Percentiles rank a stretch among this genome's conserved stretches.
These are phyloP conservation scores for Grosmannia clavigera DNA, from an alignment of 2,329 filamentous ascomycete species.

Conservation along the genomic window DNA sequence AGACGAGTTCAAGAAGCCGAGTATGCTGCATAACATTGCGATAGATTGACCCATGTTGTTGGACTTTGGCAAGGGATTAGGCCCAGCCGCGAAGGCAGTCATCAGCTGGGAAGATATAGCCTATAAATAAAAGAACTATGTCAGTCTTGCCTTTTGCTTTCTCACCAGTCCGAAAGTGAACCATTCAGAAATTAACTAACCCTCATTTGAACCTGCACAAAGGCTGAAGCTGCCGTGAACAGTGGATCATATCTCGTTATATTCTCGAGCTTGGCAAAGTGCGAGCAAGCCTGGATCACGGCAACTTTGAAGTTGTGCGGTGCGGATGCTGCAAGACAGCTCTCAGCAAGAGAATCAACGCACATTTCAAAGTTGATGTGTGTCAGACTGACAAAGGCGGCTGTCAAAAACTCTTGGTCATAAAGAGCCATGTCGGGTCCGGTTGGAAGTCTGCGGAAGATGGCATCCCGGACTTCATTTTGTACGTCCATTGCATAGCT, in stretches of 20 bases:
- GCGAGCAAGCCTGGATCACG: constrained; percentile 47
- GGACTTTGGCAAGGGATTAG: constrained; percentile 26
- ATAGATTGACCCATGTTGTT: constrained; percentile 26
- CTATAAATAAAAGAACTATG: constrained; percentile 13
- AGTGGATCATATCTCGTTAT: constrained; percentile 39
- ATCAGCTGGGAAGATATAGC: constrained; percentile 26
- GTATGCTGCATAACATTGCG: constrained; percentile 36
- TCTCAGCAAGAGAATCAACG: constrained; percentile 41
- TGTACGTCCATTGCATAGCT: constrained; percentile 60
- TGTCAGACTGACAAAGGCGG: constrained; percentile 51
- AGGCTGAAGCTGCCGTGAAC: constrained; percentile 41
- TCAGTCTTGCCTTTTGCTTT: background rate
- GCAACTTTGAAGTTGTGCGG: constrained; percentile 50
- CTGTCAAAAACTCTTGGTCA: constrained; percentile 53
- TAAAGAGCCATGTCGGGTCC: constrained; percentile 37
- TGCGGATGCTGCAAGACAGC: constrained; percentile 43
- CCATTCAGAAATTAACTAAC: constrained; percentile 21
- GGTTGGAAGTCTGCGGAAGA: constrained; percentile 42
- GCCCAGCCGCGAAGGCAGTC: constrained; percentile 26
- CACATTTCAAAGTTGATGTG: constrained; percentile 49
- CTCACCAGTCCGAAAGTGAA: background rate
- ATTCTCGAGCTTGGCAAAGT: constrained; percentile 44
- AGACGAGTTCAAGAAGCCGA: constrained; percentile 44
- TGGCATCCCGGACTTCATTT: constrained; percentile 53
- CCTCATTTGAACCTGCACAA: constrained; percentile 44